These are phyloP conservation scores for Glycine latifolia DNA, from an alignment of 306 rosid genomes.

Conservation along the genomic window DNA sequence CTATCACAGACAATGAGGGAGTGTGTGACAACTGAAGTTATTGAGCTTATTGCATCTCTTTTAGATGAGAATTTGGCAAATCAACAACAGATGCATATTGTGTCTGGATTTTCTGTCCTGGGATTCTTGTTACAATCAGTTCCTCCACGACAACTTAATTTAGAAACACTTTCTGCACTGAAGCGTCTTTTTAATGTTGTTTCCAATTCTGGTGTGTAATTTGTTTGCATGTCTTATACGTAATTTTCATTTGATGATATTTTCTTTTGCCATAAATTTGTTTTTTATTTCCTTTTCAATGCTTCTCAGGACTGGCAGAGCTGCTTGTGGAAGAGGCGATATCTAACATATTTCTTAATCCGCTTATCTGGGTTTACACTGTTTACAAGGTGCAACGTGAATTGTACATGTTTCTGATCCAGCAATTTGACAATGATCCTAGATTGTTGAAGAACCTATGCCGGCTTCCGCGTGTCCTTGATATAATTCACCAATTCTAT, in stretches of 20 bases:
- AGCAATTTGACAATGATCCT: slow-evolving; percentile 94
- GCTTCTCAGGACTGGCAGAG: slow-evolving; percentile 72
- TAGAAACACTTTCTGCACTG: slow-evolving; percentile 86
- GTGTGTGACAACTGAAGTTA: slow-evolving; percentile 77
- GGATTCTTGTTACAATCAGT: slow-evolving; percentile 95
- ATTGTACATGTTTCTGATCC: slow-evolving; percentile 92
- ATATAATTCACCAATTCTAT: slow-evolving; percentile 80
- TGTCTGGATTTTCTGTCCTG: slow-evolving; percentile 91
- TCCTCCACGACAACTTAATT: slow-evolving; percentile 79
- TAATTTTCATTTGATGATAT: slow-evolving; percentile 40
- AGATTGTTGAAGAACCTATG: slow-evolving; percentile 82
- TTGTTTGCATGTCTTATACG: slow-evolving; percentile 34
- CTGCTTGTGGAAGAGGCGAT: slow-evolving; percentile 86
- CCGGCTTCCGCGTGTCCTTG: slow-evolving; percentile 86
- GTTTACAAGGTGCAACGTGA: slow-evolving; percentile 90
- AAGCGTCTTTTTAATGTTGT: slow-evolving; percentile 81
- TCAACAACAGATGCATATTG: slow-evolving; percentile 98
- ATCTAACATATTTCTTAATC: slow-evolving; percentile 88
- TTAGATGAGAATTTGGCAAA: slow-evolving; percentile 90
- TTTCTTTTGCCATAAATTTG: slow-evolving; percentile 26
- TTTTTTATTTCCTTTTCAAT: slow-evolving; percentile 35
- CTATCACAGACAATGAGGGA: slow-evolving; percentile 58
- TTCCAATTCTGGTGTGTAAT: slow-evolving; percentile 72
- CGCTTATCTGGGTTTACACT: slow-evolving; percentile 84
- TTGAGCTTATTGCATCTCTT: slow-evolving; percentile 90